phyloP scores from a whole-genome alignment of 148 eudicot species.

The Diospyros kaki region DNA sequence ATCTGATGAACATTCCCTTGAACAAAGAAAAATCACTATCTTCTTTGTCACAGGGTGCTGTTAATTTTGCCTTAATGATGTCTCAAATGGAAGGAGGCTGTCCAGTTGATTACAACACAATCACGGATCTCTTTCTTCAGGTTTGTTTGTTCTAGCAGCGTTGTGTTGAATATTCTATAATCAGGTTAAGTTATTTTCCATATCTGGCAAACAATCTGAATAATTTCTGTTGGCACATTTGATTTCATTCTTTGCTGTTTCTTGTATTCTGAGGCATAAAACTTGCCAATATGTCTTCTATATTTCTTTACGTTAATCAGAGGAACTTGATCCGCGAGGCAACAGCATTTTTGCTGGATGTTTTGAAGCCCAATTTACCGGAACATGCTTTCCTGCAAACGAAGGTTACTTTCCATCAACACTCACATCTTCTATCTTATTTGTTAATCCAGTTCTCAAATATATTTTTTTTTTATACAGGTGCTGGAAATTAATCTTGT shows the following conservation, averaged over 20 bases:
- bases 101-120: constrained; percentile 85
- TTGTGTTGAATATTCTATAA: not conserved
- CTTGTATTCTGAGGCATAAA: not conserved
- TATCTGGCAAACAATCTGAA: not conserved
- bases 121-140: constrained; percentile 93
- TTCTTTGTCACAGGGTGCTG: constrained; percentile 71
- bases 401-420: constrained; percentile 39
- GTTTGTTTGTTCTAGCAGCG: constrained; percentile 23
- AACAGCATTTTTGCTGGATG: constrained; percentile 86
- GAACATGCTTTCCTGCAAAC: constrained; percentile 86
- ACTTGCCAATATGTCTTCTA: not conserved
- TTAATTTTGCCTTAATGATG: constrained; percentile 95
- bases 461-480: constrained; percentile 32
- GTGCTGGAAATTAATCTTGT: constrained; percentile 93
- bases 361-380: constrained; percentile 83
- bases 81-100: constrained; percentile 98
- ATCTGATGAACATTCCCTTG: not conserved
- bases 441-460: not conserved
- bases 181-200: not conserved
- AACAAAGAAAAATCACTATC: not conserved
- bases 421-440: not conserved
- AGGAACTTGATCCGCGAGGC: constrained; percentile 95
- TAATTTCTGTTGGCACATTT: not conserved
- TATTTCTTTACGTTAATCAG: constrained; percentile 28
- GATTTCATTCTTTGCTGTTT: not conserved